A percentile compares a stretch with the other conserved stretches of the same genome.
Conservation (phyloP, 768 basidiomycete species). For the Phanerochaete carnosa region DNA sequence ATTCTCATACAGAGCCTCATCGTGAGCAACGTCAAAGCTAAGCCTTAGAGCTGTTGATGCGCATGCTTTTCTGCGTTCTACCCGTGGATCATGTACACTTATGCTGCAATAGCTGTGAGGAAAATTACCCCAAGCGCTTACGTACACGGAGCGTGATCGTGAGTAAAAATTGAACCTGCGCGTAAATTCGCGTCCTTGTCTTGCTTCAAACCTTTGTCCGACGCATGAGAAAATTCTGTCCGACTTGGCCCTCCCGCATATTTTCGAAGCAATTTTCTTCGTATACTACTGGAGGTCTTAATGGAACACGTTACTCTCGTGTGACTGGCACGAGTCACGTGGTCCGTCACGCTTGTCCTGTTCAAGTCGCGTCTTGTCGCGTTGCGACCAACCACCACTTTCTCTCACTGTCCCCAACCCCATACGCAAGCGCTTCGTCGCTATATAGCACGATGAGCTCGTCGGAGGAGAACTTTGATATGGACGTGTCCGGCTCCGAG, state of each 20-base stretch:
- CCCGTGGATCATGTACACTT: not conserved
- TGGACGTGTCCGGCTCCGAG: slow-evolving; percentile 52
- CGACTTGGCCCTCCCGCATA: not conserved
- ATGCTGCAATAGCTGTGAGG: not conserved
- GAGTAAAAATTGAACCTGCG: not conserved
- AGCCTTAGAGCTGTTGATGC: slow-evolving; percentile 16
- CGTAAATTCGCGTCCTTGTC: not conserved
- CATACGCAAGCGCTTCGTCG: not conserved
- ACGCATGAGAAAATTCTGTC: not conserved
- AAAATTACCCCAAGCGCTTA: not conserved
- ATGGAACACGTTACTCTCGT: not conserved
- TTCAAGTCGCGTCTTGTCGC: not conserved
- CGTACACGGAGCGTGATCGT: not conserved
- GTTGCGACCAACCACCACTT: not conserved
- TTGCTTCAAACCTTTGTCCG: not conserved
- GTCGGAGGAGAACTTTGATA: slow-evolving; percentile 69
- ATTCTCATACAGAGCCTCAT: slow-evolving; percentile 57
- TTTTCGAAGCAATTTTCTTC: not conserved
- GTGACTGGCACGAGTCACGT: slow-evolving; percentile 2
- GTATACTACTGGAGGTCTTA: not conserved
- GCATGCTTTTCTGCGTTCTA: not conserved
- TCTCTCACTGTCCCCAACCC: not conserved
- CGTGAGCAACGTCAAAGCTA: slow-evolving; percentile 34
- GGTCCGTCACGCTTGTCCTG: not conserved
- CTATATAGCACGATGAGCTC: slow-evolving; percentile 53